Percentiles rank a stretch among this genome's conserved stretches.
phyloP scores from a whole-genome alignment of 306 rosid species.

The Neltuma alba region DNA sequence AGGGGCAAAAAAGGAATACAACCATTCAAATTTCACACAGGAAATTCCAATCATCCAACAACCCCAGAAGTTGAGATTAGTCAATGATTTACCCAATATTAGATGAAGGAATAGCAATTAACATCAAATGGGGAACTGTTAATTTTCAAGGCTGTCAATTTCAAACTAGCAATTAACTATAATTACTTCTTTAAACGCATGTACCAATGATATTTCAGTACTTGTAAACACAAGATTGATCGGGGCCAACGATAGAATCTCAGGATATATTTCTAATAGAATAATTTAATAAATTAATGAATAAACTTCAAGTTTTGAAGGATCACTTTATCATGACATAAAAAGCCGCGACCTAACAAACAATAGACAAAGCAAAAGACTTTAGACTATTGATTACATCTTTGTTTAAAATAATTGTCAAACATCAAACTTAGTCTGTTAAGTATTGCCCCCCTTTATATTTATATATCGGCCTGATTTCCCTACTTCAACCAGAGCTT shows the following conservation, averaged over 20 bases:
- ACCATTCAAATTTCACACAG: not conserved
- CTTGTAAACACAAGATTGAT: not conserved
- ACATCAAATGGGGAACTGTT: not conserved
- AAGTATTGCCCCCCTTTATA: slow-evolving; percentile 19
- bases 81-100: not conserved
- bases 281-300: not conserved
- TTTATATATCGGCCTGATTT: not conserved
- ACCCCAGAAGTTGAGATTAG: not conserved
- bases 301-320: not conserved
- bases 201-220: not conserved
- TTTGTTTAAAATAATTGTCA: slow-evolving; percentile 34
- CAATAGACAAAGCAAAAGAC: slow-evolving; percentile 22
- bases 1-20: not conserved
- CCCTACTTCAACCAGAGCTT: not conserved
- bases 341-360: slow-evolving; percentile 34
- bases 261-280: not conserved
- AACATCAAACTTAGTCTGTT: slow-evolving; percentile 46
- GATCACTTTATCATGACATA: slow-evolving; percentile 25
- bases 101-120: not conserved
- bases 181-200: not conserved
- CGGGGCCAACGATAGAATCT: not conserved
- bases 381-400: slow-evolving; percentile 1
- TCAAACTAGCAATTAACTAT: not conserved
- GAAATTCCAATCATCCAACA: slow-evolving; percentile 1
- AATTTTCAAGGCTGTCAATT: slow-evolving; percentile 7